phyloP scores from a whole-genome alignment of 305 asterid genomes.

The Rubia tinctorum region DNA sequence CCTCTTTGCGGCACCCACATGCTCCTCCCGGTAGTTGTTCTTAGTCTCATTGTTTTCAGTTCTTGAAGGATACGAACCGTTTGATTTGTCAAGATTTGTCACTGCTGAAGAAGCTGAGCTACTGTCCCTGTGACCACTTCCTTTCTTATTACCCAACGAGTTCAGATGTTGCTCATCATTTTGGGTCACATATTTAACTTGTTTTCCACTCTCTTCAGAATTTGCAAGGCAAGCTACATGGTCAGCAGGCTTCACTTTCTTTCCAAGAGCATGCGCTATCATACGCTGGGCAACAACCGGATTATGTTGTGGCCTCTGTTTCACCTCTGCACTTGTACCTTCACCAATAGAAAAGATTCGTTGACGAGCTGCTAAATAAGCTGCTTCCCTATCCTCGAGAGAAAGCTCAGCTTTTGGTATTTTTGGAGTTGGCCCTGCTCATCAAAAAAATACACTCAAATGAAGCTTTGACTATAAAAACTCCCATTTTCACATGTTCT shows the following conservation, averaged over 20 bases:
- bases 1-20: constrained; percentile 86
- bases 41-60: constrained; percentile 28
- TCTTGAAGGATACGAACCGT: constrained; percentile 24
- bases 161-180: constrained; percentile 27
- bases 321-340: constrained; percentile 28
- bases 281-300: constrained; percentile 84
- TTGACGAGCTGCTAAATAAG: constrained; percentile 69
- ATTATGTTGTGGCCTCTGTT: constrained; percentile 68
- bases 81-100: constrained; percentile 20
- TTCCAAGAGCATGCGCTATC: constrained; percentile 94
- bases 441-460: constrained; percentile 5
- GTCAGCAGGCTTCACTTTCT: constrained; percentile 38
- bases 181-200: constrained; percentile 25
- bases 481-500: neutral
- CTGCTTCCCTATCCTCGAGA: constrained; percentile 67
- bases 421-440: constrained; percentile 31
- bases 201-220: constrained; percentile 25
- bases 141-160: constrained; percentile 21
- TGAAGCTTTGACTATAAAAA: constrained; percentile 6
- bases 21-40: constrained; percentile 52
- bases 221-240: constrained; percentile 28
- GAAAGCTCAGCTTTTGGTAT: constrained; percentile 37
- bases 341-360: constrained; percentile 57
- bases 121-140: constrained; percentile 21
- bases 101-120: constrained; percentile 24